Evolutionary conservation across 176 grass and related monocot genomes (phyloP).

Genomic region (Triticum urartu): DNA sequence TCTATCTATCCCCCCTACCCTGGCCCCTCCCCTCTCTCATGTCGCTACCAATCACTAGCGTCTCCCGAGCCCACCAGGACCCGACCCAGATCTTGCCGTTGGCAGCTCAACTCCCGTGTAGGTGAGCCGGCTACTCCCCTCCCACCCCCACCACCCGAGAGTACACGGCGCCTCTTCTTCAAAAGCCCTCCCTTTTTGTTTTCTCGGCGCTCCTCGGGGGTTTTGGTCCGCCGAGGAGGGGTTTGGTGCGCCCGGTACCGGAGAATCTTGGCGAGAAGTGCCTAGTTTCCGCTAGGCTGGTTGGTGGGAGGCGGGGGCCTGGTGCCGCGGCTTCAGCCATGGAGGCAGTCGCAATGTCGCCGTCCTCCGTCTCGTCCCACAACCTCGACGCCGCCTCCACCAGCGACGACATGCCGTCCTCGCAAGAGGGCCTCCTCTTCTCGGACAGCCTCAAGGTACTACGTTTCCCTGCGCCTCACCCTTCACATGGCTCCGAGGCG

Average conservation of each 20-base stretch:
- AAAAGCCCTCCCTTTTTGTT: neutral
- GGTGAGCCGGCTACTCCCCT: constrained; percentile 22
- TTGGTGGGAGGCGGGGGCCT: neutral
- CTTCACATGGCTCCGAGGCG: neutral
- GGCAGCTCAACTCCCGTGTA: constrained; percentile 7
- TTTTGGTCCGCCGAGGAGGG: neutral
- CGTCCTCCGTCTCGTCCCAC: constrained; percentile 39
- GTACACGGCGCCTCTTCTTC: neutral
- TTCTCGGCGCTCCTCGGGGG: neutral
- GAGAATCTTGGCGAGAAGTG: constrained; percentile 4
- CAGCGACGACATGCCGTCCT: constrained; percentile 57
- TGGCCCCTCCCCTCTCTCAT: neutral
- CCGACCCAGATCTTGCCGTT: constrained; percentile 46
- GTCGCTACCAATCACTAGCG: neutral
- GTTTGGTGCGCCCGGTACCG: neutral
- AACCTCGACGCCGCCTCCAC: constrained; percentile 44
- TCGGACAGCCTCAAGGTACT: constrained; percentile 80
- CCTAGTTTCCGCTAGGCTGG: neutral
- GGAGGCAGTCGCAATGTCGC: constrained; percentile 50
- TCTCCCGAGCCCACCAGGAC: constrained; percentile 19
- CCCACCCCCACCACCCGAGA: neutral
- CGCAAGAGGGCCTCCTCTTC: constrained; percentile 76
- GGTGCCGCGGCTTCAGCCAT: constrained; percentile 14
- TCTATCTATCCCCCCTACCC: neutral
- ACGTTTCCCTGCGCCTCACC: neutral